Percentiles rank a stretch among this genome's conserved stretches.
Evolutionary conservation across 257 asterid genomes (phyloP).

Genomic region (Prunella vulgaris): DNA sequence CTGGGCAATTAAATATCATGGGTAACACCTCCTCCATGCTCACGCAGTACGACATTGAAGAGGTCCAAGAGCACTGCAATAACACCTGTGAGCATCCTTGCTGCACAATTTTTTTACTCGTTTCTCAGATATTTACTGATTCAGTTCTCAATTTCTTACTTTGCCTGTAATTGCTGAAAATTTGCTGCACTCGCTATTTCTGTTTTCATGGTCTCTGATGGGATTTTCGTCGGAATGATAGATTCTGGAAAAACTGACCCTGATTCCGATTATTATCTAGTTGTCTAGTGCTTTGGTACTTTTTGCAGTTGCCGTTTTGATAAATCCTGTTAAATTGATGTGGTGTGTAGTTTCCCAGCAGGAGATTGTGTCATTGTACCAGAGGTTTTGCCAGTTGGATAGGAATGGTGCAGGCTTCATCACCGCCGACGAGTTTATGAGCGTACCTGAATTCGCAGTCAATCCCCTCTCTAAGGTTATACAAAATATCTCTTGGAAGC

Average conservation of each 20-base stretch:
- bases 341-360: slow-evolving; percentile 47
- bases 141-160: neutral
- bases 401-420: slow-evolving; percentile 48
- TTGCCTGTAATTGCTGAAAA: neutral
- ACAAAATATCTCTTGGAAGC: neutral
- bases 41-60: slow-evolving; percentile 55
- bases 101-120: neutral
- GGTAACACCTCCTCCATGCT: slow-evolving; percentile 49
- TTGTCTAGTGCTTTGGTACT: neutral
- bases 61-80: slow-evolving; percentile 48
- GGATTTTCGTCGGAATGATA: neutral
- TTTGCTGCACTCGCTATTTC: neutral
- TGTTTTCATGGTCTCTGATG: neutral
- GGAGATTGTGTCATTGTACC: slow-evolving; percentile 53
- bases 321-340: neutral
- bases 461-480: slow-evolving; percentile 55
- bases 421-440: slow-evolving; percentile 53
- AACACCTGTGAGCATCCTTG: slow-evolving; percentile 28
- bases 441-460: slow-evolving; percentile 56
- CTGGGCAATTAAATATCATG: slow-evolving; percentile 17
- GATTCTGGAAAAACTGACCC: neutral
- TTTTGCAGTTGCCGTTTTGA: neutral
- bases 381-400: slow-evolving; percentile 60
- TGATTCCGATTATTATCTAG: neutral
- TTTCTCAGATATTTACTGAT: neutral